Base-by-base conservation (phyloP, 495 filamentous ascomycete species). In the Lasiosphaeria miniovina region DNA sequence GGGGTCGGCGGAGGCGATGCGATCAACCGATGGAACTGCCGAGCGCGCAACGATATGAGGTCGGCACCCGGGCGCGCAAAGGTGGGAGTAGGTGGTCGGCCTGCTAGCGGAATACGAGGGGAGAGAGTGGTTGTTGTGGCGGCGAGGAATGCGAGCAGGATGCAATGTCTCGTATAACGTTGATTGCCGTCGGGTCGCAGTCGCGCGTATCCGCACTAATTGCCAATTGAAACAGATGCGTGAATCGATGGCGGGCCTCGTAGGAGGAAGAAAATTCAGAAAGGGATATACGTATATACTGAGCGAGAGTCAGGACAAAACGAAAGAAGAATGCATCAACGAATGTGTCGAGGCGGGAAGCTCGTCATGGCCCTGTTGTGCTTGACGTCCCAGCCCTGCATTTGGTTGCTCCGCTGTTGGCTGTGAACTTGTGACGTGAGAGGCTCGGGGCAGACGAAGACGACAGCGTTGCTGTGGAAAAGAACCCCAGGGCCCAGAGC, bases 381-480 rank as follows among this genome's bases (percentile, higher is more conserved):
- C 50, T 55, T 32, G 52, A 41, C 59, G 49, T 56, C 36, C 55
- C 24, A 55, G 55, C 53, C 59, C 49, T 55, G 57, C 54, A 56
- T 46, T 45, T 55, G 61, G 65, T 71, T 71, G 65, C 63, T 71
- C 62, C 54, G 61, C 57, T 49, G 65, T 60, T 68, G 58, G 67
- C 60, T 57, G 60, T 60, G 57, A 43, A 45, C 53, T 54, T 52
- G 54, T 53, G 50, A 31, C 46, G 43, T 36, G 55, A 34, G 36
- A 61, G 58, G 60, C 61, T 64, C 56, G 45, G 52, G 45, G n/a
- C 15, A 10, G 24, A 54, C 46, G 50, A 48, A 49, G 54, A 14
- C 32, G 38, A 51, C 36, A 55, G 53, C 57, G 66, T 71, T 70
- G 70, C 69, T 40, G 58, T 62, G 67, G 67, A 65, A 68, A 68